Conservation (phyloP, 192 early-diverging fungal genomes). For the Hyaloraphidium curvatum region DNA sequence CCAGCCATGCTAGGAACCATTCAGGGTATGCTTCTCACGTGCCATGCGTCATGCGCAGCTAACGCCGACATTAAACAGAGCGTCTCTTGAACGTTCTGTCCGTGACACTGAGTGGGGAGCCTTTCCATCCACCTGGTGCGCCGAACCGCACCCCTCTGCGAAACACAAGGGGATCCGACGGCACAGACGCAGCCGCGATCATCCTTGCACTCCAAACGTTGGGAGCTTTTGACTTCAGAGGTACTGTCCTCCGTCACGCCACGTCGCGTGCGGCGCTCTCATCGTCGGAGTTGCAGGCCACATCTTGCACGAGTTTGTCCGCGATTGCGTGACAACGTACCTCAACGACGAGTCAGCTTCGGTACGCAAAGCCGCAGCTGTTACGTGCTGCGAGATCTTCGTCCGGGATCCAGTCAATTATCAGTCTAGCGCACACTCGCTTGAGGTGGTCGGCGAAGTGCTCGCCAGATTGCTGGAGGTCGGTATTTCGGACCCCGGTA, state of each 20-base stretch:
- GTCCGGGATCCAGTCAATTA: constrained; percentile 62
- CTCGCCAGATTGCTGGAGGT: constrained; percentile 75
- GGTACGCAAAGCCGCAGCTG: constrained; percentile 64
- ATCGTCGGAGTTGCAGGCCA: constrained; percentile 20
- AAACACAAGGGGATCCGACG: too few species aligned
- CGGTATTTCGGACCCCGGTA: constrained; percentile 62
- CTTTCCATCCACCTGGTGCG: constrained; percentile 59
- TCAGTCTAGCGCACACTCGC: constrained; percentile 50
- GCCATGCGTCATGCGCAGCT: neutral
- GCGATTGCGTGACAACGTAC: constrained; percentile 64
- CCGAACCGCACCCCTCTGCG: too few species aligned
- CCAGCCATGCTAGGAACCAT: constrained; percentile 61
- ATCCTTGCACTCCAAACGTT: constrained; percentile 68
- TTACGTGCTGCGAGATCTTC: constrained; percentile 67
- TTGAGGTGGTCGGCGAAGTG: constrained; percentile 67
- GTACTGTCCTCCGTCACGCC: too few species aligned
- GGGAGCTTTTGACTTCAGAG: constrained; percentile 70
- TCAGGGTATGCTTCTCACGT: constrained; percentile 35
- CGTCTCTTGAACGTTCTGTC: constrained; percentile 76
- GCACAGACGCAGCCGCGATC: constrained; percentile 40
- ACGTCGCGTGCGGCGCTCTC: neutral
- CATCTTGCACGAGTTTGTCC: constrained; percentile 74
- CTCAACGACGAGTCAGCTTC: constrained; percentile 54
- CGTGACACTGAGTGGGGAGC: constrained; percentile 55
- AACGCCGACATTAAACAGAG: constrained; percentile 21